Conservation (phyloP, 148 eudicot species). For the Bassia scoparia region DNA sequence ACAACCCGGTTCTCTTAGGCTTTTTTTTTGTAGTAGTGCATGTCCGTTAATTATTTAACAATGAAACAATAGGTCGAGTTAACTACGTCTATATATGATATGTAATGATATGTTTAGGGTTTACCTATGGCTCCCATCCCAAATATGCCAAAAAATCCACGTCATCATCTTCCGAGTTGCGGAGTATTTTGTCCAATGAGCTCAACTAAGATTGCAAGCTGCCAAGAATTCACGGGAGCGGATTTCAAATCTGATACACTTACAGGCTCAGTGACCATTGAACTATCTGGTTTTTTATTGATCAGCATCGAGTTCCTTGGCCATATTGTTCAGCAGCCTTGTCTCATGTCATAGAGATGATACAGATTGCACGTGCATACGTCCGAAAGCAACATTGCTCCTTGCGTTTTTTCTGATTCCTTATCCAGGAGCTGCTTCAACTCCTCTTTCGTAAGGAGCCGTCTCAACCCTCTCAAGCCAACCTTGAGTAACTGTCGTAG, state of each 20-base stretch:
- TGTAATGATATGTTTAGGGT: too few relatives aligned
- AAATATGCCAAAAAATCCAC: not conserved
- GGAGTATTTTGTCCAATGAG: not conserved
- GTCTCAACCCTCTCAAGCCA: not conserved
- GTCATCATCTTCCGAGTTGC: not conserved
- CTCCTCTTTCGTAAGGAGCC: not conserved
- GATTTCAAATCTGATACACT: not conserved
- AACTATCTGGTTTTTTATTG: not conserved
- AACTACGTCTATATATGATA: too few relatives aligned
- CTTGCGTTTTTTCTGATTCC: not conserved
- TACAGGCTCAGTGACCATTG: not conserved
- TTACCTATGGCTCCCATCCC: slow-evolving; percentile 10
- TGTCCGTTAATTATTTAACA: too few relatives aligned
- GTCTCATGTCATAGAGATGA: not conserved
- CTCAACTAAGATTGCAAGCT: not conserved
- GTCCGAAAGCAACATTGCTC: slow-evolving; percentile 3
- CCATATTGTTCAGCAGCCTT: not conserved
- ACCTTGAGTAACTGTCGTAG: not conserved
- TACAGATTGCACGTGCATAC: not conserved
- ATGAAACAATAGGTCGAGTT: too few relatives aligned
- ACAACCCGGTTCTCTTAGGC: too few relatives aligned
- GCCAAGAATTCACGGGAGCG: slow-evolving; percentile 1
- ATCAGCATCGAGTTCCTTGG: not conserved
- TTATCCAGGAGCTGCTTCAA: not conserved
- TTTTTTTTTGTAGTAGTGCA: too few relatives aligned